Base-by-base conservation (phyloP, 768 basidiomycete species). In the Mycena galopus region DNA sequence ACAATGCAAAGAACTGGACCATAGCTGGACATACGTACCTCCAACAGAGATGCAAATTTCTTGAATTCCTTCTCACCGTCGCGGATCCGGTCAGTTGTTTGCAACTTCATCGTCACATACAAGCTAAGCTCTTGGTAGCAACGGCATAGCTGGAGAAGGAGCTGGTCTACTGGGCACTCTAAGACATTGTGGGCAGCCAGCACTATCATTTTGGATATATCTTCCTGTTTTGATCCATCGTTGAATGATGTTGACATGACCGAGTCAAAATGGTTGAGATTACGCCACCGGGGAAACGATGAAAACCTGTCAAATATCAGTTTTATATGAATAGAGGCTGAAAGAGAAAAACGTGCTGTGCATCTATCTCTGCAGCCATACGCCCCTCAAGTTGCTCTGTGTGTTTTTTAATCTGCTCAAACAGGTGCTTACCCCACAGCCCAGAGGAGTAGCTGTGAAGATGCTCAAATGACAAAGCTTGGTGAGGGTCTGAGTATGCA, bases 201-300 rank as follows among this genome's bases (percentile, higher is more conserved):
- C 0, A 85, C 30, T 2, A 83, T 72, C 42, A 59, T 55, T 75
- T 82, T 84, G 17, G 78, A 70, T 6, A 85, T 77, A 65, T 86
- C 83, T 47, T 80, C 78, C 55, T 78, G 78, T 62, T 86, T 86
- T 17, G 75, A 67, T 1, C 81, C 82, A 73, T 86, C 82, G 4
- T 74, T 74, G 75, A 84, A 85, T 6, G 79, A 71, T 2, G 81
- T 23, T 3, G 73, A 68, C 32, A 77, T 72, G 2, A 82, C 58
- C 35, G 35, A 37, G 0, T 72, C 17, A 5, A 44, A 44, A 44
- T 44, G 42, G 17, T 19, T 42, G 17, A 42, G 39, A 17, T 42
- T 42, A 4, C 17, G 39, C 39, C 11, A 42, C 10, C 42, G 42
- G 14, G 42, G 42, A 44, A 44, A 44, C 6, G 42, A 44, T 0